Evolutionary conservation across 148 eudicot genomes (phyloP), one percentile per base, ranked within the genome.

Genomic region (Arbutus unedo): DNA sequence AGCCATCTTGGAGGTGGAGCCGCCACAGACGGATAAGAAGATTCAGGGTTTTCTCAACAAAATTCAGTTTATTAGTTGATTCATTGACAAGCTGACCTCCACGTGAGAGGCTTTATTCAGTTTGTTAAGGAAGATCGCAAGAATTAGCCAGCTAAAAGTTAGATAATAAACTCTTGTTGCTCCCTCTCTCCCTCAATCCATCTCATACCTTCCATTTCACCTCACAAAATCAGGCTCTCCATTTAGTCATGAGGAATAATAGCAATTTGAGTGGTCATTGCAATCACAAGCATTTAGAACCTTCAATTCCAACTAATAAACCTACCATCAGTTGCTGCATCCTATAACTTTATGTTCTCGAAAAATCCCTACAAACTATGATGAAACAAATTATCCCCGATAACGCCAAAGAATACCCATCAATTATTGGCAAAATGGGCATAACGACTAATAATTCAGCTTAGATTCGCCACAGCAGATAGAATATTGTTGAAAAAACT

Each of bases 191-290:
- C 2, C 57, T 51, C 38, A 31, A 0, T 31, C 38, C 38, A 31
- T 31, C 64, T 41, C 66, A 7, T 41, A 16, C 48, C 44, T 49
- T 55, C 66, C 47, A 77, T 56, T 77, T 13, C 13, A 5, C 23
- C 31, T 54, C 79, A 21, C 18, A 50, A 10, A 14, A 75, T 77
- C 66, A 77, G 55, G 48, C 79, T 54, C 79, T 77, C 66, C 48
- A 49, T 14, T 51, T 23, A 19, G 55, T 74, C 31, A 49, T 38
- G n/a, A 49, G 43, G 9, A 76, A 2, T 25, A 31, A 49, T 75
- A 23, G 21, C 0, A 5, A 18, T 5, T 19, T 44, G 16, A 0
- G 11, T 14, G 74, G 48, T 8, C 5, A 15, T 3, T 7, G 44
- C 59, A 25, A 76, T 76, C 79, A 13, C 57, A 14, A 76, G 57